These are phyloP conservation scores for Suillus plorans DNA, from an alignment of 768 basidiomycete species.

Conservation along the genomic window DNA sequence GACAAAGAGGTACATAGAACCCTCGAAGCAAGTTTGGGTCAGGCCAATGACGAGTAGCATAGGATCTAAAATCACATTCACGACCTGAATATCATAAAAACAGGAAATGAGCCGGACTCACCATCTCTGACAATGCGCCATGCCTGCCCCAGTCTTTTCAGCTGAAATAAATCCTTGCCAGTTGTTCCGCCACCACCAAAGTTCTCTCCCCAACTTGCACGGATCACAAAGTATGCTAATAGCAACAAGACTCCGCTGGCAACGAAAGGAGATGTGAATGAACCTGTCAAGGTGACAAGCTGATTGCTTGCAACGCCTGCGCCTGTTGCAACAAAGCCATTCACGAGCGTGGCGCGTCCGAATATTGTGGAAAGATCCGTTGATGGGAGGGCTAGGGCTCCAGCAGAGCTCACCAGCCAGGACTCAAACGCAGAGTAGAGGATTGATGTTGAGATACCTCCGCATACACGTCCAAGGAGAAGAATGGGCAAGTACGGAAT, in stretches of 20 bases:
- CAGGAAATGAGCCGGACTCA: conserved; percentile 18
- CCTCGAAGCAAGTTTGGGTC: conserved; percentile 80
- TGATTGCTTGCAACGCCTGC: conserved; percentile 70
- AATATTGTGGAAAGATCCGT: conserved; percentile 66
- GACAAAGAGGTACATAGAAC: conserved; percentile 84
- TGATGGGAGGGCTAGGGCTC: conserved; percentile 48
- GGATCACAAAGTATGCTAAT: conserved; percentile 57
- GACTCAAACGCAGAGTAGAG: conserved; percentile 77
- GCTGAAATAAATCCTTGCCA: conserved; percentile 45
- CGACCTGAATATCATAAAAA: not conserved
- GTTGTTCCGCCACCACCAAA: conserved; percentile 49
- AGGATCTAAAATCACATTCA: conserved; percentile 42
- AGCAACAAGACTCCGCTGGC: conserved; percentile 58
- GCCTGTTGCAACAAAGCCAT: conserved; percentile 67
- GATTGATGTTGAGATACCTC: conserved; percentile 73
- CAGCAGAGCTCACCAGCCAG: conserved; percentile 69
- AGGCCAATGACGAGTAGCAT: conserved; percentile 64
- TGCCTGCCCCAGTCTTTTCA: conserved; percentile 53
- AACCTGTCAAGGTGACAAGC: conserved; percentile 50
- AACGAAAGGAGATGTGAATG: conserved; percentile 64
- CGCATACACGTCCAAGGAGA: conserved; percentile 61
- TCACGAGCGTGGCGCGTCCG: conserved; percentile 71
- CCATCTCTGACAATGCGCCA: conserved; percentile 57
- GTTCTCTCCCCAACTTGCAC: conserved; percentile 64
- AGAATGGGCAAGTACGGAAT: conserved; percentile 58